Evolutionary conservation across 176 grass and related monocot genomes (phyloP), one percentile per base, ranked within the genome.

Genomic region (Rhynchospora pubera): DNA sequence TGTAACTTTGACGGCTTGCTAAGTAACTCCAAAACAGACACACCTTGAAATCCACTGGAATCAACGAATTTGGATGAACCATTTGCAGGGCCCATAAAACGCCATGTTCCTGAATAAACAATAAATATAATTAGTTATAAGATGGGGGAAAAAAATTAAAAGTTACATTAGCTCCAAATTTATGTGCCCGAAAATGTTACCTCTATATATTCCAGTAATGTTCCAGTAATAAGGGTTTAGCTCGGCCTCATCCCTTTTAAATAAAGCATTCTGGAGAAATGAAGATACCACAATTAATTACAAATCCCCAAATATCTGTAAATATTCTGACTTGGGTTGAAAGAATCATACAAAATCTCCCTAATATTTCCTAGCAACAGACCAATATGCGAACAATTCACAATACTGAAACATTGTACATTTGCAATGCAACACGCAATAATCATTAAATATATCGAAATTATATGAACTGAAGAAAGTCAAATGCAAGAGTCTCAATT

Each of bases 1-100:
- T 91, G 94, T 90, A 99, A 95, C 86, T 96, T 99, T 90, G 97
- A 93, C 5, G 97, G 87, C 46, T 88, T 91, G 83, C 93, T 99
- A 77, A 99, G 72, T 83, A 99, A 88, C 84, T 99, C 97, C 78
- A 99, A 86, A 85, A 96, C 91, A 5, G 91, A 95, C 56, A 87
- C 86, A 66, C 97, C 92, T 75, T 91, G 87, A 84, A 87, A 81
- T 91, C 91, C 87, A 59, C 68, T 66, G 79, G 94, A 99, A 84
- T 99, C 91, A 84, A 99, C 87, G 82, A 99, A 91, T 26, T 89
- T 94, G 83, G 93, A 96, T 5, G 97, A 99, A 57, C 79, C 82
- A 90, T 99, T 99, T 78, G 86, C 86, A 12, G 91, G 76, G 46
- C 87, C 97, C 77, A 87, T 84, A 83, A 96, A 91, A 67, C 65